phyloP scores from a whole-genome alignment of 768 basidiomycete genomes.

The Dacryopinax primogenitus region DNA sequence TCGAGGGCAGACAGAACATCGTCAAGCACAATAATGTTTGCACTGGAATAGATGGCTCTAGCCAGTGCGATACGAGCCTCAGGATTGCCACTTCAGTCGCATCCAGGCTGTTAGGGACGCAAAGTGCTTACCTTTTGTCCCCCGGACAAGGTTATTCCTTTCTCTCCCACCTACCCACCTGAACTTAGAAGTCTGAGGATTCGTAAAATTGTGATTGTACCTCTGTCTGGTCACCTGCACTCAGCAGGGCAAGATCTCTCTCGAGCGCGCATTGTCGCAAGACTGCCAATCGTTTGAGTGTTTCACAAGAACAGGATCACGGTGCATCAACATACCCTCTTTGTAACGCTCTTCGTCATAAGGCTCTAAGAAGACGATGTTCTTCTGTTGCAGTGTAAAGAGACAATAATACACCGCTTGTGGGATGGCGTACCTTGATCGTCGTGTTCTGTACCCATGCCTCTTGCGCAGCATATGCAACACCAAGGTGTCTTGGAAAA shows the following conservation, averaged over 20 bases:
- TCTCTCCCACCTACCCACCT: conserved; percentile 42
- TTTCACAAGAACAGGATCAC: background rate
- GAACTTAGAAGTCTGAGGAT: conserved; percentile 14
- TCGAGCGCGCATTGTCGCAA: conserved; percentile 31
- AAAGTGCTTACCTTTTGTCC: conserved; percentile 36
- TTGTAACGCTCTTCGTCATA: conserved; percentile 36
- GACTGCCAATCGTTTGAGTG: conserved; percentile 20
- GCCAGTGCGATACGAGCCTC: conserved; percentile 42
- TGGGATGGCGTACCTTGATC: conserved; percentile 34
- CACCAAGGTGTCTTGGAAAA: conserved; percentile 52
- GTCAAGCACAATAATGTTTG: conserved; percentile 48
- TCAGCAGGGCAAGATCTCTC: conserved; percentile 37
- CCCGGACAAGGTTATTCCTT: conserved; percentile 47
- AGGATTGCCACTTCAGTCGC: conserved; percentile 12
- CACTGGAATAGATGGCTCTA: conserved; percentile 45
- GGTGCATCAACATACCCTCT: conserved; percentile 22
- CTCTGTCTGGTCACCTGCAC: conserved; percentile 55
- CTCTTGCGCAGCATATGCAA: conserved; percentile 74
- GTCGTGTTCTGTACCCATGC: conserved; percentile 78
- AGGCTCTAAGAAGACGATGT: conserved; percentile 38
- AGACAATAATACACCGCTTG: conserved; percentile 15
- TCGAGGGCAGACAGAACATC: conserved; percentile 31
- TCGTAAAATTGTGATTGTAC: conserved; percentile 6
- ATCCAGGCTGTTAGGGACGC: background rate
- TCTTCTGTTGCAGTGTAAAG: conserved; percentile 34